Evolutionary conservation across 805 yeast species (phyloP).

Genomic region (Yarrowia divulgata): DNA sequence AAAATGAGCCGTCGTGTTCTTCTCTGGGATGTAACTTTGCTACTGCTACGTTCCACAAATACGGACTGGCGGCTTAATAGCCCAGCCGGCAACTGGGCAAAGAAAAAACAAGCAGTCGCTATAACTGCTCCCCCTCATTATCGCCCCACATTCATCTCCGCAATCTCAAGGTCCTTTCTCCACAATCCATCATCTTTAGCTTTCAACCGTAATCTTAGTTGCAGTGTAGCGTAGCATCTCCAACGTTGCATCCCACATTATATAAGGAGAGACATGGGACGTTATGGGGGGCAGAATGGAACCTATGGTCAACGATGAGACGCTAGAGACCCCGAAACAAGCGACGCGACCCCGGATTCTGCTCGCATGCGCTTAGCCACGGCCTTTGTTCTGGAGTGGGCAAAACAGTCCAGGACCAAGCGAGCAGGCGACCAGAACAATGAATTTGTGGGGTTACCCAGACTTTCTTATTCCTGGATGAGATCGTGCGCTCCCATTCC

Average conservation of each 20-base stretch:
- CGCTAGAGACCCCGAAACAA: constrained; percentile 7
- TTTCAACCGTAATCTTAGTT: constrained; percentile 18
- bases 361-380: constrained; percentile 6
- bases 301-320: constrained; percentile 1
- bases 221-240: constrained; percentile 23
- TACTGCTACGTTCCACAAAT: neutral
- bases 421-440: neutral
- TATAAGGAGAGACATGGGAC: constrained; percentile 10
- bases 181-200: constrained; percentile 25
- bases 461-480: neutral
- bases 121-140: neutral
- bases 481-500: neutral
- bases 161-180: neutral
- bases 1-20: neutral
- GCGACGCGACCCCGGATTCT: constrained; percentile 23
- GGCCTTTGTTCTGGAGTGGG: neutral
- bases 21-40: constrained; percentile 1
- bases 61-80: neutral
- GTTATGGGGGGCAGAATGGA: neutral
- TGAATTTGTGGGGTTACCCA: constrained; percentile 2
- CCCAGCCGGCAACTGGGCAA: no score
- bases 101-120: no score
- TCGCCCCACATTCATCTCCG: constrained; percentile 18
- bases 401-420: neutral
- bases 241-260: constrained; percentile 32